A percentile compares a stretch with the other conserved stretches of the same genome.
phyloP scores from a whole-genome alignment of 169 alveolate species.

The Cryptosporidium sp. region DNA sequence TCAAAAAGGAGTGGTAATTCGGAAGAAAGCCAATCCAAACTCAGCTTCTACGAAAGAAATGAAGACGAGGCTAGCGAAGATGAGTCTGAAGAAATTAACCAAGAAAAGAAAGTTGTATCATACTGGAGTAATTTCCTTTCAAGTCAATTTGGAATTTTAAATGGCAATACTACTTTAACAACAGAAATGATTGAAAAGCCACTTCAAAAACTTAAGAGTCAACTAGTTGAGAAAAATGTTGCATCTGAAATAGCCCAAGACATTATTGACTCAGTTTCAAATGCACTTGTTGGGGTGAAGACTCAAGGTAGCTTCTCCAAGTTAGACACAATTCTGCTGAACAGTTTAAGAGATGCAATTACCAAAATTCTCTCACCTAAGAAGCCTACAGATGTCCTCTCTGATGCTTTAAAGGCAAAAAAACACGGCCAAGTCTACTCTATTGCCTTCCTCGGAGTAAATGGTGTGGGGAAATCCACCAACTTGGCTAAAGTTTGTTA shows the following conservation, averaged over 20 bases:
- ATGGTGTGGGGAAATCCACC: slow-evolving; percentile 99
- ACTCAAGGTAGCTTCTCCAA: slow-evolving; percentile 87
- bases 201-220: slow-evolving; percentile 84
- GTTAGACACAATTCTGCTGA: slow-evolving; percentile 87
- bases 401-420: slow-evolving; percentile 92
- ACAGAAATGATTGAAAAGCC: slow-evolving; percentile 89
- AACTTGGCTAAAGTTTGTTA: slow-evolving; percentile 98
- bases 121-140: slow-evolving; percentile 87
- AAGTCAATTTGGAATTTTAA: slow-evolving; percentile 82
- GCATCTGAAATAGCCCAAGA: slow-evolving; percentile 91
- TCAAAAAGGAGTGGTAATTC: slow-evolving; percentile 56
- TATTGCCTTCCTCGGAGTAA: slow-evolving; percentile 96
- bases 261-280: slow-evolving; percentile 86
- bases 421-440: slow-evolving; percentile 92
- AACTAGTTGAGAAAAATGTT: slow-evolving; percentile 90
- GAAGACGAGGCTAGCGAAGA: slow-evolving; percentile 80
- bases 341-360: slow-evolving; percentile 86
- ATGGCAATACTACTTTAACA: slow-evolving; percentile 87
- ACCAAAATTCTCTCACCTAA: slow-evolving; percentile 91
- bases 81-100: slow-evolving; percentile 77
- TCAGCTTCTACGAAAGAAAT: slow-evolving; percentile 44
- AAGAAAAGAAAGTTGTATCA: slow-evolving; percentile 79
- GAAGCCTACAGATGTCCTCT: slow-evolving; percentile 88
- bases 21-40: slow-evolving; percentile 24
- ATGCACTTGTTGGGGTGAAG: slow-evolving; percentile 86